Evolutionary conservation across 305 asterid genomes (phyloP).

Genomic region (Rubia occidens): DNA sequence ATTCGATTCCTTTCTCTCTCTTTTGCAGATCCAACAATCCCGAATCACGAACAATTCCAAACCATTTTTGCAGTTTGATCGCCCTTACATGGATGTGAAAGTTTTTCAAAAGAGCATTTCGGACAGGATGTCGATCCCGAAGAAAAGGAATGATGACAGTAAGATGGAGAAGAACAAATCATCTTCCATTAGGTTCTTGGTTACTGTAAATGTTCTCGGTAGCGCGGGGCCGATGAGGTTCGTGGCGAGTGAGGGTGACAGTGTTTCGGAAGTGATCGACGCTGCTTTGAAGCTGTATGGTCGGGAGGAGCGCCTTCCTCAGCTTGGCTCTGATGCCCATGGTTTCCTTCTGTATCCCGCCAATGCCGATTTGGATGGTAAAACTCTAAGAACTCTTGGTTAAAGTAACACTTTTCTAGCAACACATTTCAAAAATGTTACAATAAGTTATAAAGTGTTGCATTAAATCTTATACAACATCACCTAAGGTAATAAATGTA

Average conservation of each 20-base stretch:
- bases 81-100: neutral
- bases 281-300: slow-evolving; percentile 29
- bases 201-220: slow-evolving; percentile 31
- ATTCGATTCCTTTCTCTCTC: neutral
- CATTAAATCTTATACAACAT: too few species aligned
- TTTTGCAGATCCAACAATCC: neutral
- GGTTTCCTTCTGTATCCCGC: slow-evolving; percentile 32
- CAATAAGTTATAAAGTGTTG: too few species aligned
- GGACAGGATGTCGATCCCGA: neutral
- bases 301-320: slow-evolving; percentile 36
- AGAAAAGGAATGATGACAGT: slow-evolving; percentile 13
- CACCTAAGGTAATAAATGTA: too few species aligned
- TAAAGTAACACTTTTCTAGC: too few species aligned
- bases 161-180: slow-evolving; percentile 12
- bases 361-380: slow-evolving; percentile 34
- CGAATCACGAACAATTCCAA: slow-evolving; percentile 7
- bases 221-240: slow-evolving; percentile 46
- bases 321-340: slow-evolving; percentile 25
- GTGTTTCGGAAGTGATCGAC: slow-evolving; percentile 29
- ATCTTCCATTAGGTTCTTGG: slow-evolving; percentile 21
- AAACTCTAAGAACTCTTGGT: neutral
- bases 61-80: neutral
- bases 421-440: too few species aligned
- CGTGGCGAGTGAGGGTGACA: slow-evolving; percentile 29
- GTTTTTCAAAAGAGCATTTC: slow-evolving; percentile 6